Conservation (phyloP, 495 filamentous ascomycete genomes). For the Tuber microsphaerosporum region DNA sequence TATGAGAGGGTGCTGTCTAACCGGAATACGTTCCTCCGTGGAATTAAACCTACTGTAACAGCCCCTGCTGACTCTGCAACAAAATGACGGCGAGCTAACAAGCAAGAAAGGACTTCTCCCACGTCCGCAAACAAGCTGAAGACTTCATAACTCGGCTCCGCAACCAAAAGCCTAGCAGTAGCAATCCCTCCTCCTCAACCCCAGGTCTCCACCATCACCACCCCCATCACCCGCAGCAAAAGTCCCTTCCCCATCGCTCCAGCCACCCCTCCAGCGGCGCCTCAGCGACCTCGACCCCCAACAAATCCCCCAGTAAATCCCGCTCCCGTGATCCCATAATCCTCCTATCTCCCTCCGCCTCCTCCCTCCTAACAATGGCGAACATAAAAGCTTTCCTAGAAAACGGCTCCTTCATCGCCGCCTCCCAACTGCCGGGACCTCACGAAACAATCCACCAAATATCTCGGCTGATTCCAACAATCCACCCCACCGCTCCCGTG, state of each 20-base stretch:
- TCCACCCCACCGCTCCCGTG: constrained; percentile 63
- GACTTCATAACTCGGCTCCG: constrained; percentile 65
- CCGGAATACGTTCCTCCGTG: constrained; percentile 76
- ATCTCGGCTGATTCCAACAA: constrained; percentile 65
- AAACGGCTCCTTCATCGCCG: constrained; percentile 69
- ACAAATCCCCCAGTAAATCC: constrained; percentile 44
- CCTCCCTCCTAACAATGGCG: constrained; percentile 90
- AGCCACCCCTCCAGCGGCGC: constrained; percentile 42
- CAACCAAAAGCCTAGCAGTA: constrained; percentile 42
- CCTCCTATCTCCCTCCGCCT: constrained; percentile 94
- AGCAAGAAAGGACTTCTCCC: constrained; percentile 73
- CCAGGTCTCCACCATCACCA: constrained; percentile 16
- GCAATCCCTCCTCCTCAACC: constrained; percentile 41
- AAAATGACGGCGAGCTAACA: constrained; percentile 27
- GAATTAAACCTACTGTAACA: constrained; percentile 80
- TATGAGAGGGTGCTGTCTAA: constrained; percentile 87
- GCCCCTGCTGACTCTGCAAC: constrained; percentile 2
- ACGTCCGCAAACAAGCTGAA: constrained; percentile 78
- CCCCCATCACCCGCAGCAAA: constrained; percentile 38
- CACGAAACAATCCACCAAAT: constrained; percentile 75
- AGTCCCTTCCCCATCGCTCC: constrained; percentile 44
- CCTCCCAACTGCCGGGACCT: constrained; percentile 44
- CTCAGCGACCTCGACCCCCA: constrained; percentile 44
- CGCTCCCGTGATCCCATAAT: constrained; percentile 82
- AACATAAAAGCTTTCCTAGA: constrained; percentile 96